These are phyloP conservation scores for Xylaria sp. DNA, from an alignment of 2,329 filamentous ascomycete genomes.

Conservation along the genomic window DNA sequence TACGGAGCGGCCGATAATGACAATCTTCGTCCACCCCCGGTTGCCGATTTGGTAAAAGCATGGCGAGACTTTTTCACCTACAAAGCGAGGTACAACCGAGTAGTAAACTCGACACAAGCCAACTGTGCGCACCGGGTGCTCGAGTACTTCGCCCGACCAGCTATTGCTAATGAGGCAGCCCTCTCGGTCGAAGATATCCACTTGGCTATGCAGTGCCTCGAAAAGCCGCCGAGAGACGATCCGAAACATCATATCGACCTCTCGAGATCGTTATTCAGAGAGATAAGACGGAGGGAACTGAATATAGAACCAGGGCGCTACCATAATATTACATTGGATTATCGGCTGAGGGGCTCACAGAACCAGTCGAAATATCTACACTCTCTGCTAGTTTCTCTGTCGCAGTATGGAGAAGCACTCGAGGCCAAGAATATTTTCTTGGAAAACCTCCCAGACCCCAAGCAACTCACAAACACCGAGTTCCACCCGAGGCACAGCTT, in stretches of 20 bases:
- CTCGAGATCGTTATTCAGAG: constrained; percentile 56
- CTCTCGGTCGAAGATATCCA: constrained; percentile 57
- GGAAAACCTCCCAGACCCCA: constrained; percentile 21
- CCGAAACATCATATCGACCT: constrained; percentile 60
- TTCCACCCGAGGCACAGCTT: constrained; percentile 56
- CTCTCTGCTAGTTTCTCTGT: constrained; percentile 43
- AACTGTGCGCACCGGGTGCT: constrained; percentile 69
- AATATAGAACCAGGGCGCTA: constrained; percentile 25
- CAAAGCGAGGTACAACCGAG: constrained; percentile 60
- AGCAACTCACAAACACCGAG: constrained; percentile 33
- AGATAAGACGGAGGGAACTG: constrained; percentile 47
- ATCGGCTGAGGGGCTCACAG: constrained; percentile 10
- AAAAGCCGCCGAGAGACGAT: constrained; percentile 57
- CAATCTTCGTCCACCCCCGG: constrained; percentile 71
- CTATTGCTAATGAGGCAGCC: constrained; percentile 37
- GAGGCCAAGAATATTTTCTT: constrained; percentile 48
- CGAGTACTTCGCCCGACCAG: constrained; percentile 64
- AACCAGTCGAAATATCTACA: constrained; percentile 43
- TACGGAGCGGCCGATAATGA: constrained; percentile 72
- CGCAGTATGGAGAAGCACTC: constrained; percentile 48
- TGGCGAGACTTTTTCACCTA: constrained; percentile 72
- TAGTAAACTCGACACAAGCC: constrained; percentile 75
- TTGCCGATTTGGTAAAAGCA: constrained; percentile 71
- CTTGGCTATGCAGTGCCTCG: constrained; percentile 58
- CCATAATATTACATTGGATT: constrained; percentile 30